Evolutionary conservation across 148 eudicot species (phyloP).

Genomic region (Limonium bicolor): DNA sequence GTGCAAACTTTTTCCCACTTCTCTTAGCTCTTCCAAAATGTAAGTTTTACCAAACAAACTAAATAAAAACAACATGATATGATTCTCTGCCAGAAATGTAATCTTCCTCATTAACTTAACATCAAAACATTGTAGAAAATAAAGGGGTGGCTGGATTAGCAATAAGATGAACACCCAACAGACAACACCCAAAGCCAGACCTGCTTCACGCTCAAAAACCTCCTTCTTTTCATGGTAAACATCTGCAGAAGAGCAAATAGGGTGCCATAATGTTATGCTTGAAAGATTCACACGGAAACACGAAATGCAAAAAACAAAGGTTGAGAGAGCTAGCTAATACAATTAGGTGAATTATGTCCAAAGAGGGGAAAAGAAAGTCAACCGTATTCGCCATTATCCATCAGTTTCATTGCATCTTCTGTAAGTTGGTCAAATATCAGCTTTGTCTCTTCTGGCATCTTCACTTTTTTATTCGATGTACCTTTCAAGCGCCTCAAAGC

Average conservation of each 20-base stretch:
- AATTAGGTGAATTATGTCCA: too few species aligned
- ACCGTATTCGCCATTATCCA: slow-evolving; percentile 95
- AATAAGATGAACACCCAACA: neutral
- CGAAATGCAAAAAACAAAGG: too few species aligned
- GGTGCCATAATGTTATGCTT: too few species aligned
- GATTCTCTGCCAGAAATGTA: too few species aligned
- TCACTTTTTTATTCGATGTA: slow-evolving; percentile 52
- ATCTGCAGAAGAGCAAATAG: slow-evolving; percentile 34
- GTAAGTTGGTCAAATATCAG: slow-evolving; percentile 80
- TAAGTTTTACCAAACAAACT: too few species aligned
- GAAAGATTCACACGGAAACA: too few species aligned
- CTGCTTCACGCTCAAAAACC: slow-evolving; percentile 93
- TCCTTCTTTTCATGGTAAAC: slow-evolving; percentile 83
- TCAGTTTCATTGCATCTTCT: slow-evolving; percentile 91
- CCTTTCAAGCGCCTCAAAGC: slow-evolving; percentile 88
- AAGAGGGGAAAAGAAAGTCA: too few species aligned
- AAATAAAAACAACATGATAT: too few species aligned
- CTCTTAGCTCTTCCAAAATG: too few species aligned
- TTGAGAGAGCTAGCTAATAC: too few species aligned
- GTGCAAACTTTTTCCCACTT: too few species aligned
- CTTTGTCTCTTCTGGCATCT: slow-evolving; percentile 77
- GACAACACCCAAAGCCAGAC: slow-evolving; percentile 15
- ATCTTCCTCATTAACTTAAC: too few species aligned
- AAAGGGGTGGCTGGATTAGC: neutral
- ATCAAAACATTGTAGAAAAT: neutral